These are phyloP conservation scores for Noccaea bulbosa DNA, from an alignment of 345 rosid species.

Conservation along the genomic window DNA sequence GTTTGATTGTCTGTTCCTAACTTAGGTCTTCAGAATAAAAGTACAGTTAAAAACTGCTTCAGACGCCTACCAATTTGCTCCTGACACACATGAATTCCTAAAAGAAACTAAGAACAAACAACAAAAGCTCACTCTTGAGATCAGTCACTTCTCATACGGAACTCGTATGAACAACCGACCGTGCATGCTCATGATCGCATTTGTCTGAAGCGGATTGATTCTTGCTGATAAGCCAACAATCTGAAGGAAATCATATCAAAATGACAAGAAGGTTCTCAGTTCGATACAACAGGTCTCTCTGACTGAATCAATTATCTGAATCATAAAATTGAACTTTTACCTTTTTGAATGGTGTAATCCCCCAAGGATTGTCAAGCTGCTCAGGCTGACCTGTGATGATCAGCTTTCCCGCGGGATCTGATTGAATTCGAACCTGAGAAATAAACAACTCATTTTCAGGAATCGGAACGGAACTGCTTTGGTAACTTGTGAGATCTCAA, in stretches of 20 bases:
- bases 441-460: background rate
- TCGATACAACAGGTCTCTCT: constrained; percentile 1
- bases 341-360: constrained; percentile 87
- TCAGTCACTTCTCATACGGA: constrained; percentile 59
- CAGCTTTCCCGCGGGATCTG: constrained; percentile 81
- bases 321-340: constrained; percentile 52
- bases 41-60: constrained; percentile 29
- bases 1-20: constrained; percentile 23
- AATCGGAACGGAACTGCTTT: background rate
- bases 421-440: constrained; percentile 77
- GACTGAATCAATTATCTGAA: constrained; percentile 10
- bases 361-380: constrained; percentile 89
- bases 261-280: background rate
- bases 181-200: constrained; percentile 79
- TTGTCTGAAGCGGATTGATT: constrained; percentile 74
- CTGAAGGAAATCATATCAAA: constrained; percentile 46
- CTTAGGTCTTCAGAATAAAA: constrained; percentile 11
- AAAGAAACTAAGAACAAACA: constrained; percentile 19
- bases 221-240: constrained; percentile 71
- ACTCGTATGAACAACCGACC: constrained; percentile 73
- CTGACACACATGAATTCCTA: constrained; percentile 31
- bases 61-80: constrained; percentile 29
- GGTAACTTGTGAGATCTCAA: background rate
- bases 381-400: constrained; percentile 85
- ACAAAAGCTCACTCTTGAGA: constrained; percentile 33